A percentile compares a stretch with the other conserved stretches of the same genome.
These are phyloP conservation scores for Anacardium occidentale DNA, from an alignment of 345 rosid genomes.

Conservation along the genomic window DNA sequence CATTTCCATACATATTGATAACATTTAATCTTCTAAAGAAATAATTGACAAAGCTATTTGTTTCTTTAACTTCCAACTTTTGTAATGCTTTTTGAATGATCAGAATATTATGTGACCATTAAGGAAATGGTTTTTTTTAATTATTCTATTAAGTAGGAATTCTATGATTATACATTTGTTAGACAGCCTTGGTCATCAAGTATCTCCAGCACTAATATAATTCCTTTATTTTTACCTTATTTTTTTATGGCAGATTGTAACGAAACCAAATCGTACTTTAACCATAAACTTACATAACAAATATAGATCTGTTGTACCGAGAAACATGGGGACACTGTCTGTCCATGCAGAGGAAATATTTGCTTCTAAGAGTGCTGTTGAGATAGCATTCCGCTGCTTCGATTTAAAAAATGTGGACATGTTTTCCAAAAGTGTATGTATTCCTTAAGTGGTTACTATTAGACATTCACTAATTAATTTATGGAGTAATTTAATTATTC, in stretches of 20 bases:
- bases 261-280: constrained; percentile 46
- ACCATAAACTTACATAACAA: constrained; percentile 50
- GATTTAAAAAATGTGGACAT: constrained; percentile 67
- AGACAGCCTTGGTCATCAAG: background rate
- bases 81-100: background rate
- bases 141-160: background rate
- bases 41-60: background rate
- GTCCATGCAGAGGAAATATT: constrained; percentile 69
- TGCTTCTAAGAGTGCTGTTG: constrained; percentile 58
- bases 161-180: background rate
- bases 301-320: constrained; percentile 33
- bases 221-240: background rate
- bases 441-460: background rate
- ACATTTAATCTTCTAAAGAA: background rate
- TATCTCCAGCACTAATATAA: constrained; percentile 9
- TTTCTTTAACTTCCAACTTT: background rate
- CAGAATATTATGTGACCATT: background rate
- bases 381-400: constrained; percentile 50
- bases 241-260: constrained; percentile 55
- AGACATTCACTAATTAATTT: background rate
- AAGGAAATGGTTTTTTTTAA: background rate
- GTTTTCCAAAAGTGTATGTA: constrained; percentile 77
- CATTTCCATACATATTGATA: background rate
- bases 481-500: background rate
- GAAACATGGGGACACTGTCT: constrained; percentile 57